Percentiles rank a stretch among this genome's conserved stretches.
Conservation (phyloP, 495 filamentous ascomycete species). For the Darksidea phi region DNA sequence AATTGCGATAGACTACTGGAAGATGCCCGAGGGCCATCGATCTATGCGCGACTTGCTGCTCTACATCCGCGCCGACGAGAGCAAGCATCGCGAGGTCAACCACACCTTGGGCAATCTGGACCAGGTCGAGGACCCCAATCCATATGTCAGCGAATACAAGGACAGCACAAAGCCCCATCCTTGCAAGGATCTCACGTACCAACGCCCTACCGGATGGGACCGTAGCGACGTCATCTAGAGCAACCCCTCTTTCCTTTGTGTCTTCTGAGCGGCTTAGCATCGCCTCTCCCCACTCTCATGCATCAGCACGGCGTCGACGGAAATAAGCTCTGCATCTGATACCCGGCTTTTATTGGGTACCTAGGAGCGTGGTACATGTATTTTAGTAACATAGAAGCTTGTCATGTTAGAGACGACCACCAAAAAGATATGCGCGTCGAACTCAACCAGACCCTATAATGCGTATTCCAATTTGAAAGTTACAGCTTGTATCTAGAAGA, state of each 20-base stretch:
- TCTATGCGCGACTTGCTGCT: slow-evolving; percentile 83
- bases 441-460: no score
- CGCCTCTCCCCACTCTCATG: not conserved
- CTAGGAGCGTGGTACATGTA: not conserved
- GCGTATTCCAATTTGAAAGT: no score
- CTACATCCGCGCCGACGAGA: slow-evolving; percentile 91
- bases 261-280: not conserved
- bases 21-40: slow-evolving; percentile 79
- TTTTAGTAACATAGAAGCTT: no score
- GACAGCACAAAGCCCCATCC: slow-evolving; percentile 63
- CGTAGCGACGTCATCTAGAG: slow-evolving; percentile 67
- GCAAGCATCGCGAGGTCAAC: slow-evolving; percentile 96
- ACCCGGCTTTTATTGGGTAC: not conserved
- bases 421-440: no score
- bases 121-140: slow-evolving; percentile 83
- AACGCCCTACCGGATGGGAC: slow-evolving; percentile 76
- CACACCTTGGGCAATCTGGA: slow-evolving; percentile 86
- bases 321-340: not conserved
- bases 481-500: no score
- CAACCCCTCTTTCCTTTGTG: not conserved
- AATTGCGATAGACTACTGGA: slow-evolving; percentile 86
- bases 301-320: not conserved
- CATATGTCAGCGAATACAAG: slow-evolving; percentile 76
- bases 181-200: slow-evolving; percentile 64
- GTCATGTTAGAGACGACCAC: no score